Conservation (phyloP, 108 stramenopile genomes). For the Conticribra weissflogii region DNA sequence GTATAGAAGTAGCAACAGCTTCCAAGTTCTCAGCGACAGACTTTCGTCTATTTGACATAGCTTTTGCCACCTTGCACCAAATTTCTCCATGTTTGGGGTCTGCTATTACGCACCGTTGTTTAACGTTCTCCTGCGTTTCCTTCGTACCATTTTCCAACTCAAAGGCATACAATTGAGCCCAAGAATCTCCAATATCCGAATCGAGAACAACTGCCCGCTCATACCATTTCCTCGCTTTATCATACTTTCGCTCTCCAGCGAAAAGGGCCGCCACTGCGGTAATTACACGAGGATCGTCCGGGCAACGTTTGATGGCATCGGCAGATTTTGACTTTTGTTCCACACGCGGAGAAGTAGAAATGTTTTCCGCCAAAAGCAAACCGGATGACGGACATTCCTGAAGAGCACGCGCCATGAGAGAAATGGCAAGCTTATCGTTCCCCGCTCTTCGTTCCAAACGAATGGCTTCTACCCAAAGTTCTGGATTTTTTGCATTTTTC, state of each 20-base stretch:
- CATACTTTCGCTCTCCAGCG: slow-evolving; percentile 83
- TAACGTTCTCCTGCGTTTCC: slow-evolving; percentile 66
- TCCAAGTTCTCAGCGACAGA: slow-evolving; percentile 62
- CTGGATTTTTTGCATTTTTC: slow-evolving; percentile 76
- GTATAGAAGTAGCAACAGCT: slow-evolving; percentile 49
- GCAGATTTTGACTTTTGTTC: slow-evolving; percentile 90
- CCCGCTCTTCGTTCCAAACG: slow-evolving; percentile 90
- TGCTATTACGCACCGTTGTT: slow-evolving; percentile 74
- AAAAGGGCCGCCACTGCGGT: slow-evolving; percentile 93
- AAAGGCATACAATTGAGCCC: slow-evolving; percentile 92
- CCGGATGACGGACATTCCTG: slow-evolving; percentile 95
- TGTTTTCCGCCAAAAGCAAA: slow-evolving; percentile 88
- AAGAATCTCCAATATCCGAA: slow-evolving; percentile 92
- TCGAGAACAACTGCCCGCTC: slow-evolving; percentile 89
- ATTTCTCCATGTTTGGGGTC: slow-evolving; percentile 96
- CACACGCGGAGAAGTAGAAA: slow-evolving; percentile 82
- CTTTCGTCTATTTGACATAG: slow-evolving; percentile 70
- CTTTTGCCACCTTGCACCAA: slow-evolving; percentile 85
- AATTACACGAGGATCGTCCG: slow-evolving; percentile 92
- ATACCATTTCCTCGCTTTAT: slow-evolving; percentile 98
- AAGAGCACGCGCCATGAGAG: slow-evolving; percentile 93
- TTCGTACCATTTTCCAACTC: slow-evolving; percentile 75
- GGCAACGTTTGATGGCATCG: slow-evolving; percentile 91
- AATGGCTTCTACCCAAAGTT: slow-evolving; percentile 92
- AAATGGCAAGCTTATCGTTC: slow-evolving; percentile 84